phyloP scores from a whole-genome alignment of 73 alveolate genomes.

The Paramecium pentaurelia region DNA sequence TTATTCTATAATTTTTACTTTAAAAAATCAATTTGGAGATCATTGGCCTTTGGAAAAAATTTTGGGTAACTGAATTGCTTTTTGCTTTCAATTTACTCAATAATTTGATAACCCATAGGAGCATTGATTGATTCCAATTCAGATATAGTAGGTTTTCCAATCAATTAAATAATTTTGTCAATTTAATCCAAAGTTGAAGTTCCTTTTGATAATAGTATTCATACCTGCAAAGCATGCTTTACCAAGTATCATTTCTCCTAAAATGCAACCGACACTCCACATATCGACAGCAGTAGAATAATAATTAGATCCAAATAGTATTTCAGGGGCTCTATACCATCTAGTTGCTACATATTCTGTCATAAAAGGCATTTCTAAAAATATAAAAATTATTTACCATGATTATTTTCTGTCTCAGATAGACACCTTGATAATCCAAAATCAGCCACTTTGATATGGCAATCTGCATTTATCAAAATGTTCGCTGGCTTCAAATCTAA shows the following conservation, averaged over 20 bases:
- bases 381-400: conserved; percentile 55
- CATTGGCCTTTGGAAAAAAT: background rate
- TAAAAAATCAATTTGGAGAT: background rate
- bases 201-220: background rate
- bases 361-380: conserved; percentile 66
- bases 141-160: conserved; percentile 76
- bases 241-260: conserved; percentile 80
- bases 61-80: background rate
- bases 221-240: conserved; percentile 82
- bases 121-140: background rate
- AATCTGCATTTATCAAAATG: conserved; percentile 78
- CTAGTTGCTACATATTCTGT: conserved; percentile 88
- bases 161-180: conserved; percentile 61
- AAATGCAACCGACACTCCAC: conserved; percentile 87
- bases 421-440: conserved; percentile 84
- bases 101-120: conserved; percentile 6
- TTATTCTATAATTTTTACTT: background rate
- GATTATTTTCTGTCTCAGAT: conserved; percentile 7
- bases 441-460: conserved; percentile 85
- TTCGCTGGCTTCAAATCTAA: conserved; percentile 85
- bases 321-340: conserved; percentile 91
- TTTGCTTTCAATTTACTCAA: background rate
- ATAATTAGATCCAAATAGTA: conserved; percentile 63
- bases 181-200: conserved; percentile 71
- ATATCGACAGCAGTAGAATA: conserved; percentile 79